Evolutionary conservation across 176 grass and related monocot species (phyloP).

Genomic region (Triticum timopheevii): DNA sequence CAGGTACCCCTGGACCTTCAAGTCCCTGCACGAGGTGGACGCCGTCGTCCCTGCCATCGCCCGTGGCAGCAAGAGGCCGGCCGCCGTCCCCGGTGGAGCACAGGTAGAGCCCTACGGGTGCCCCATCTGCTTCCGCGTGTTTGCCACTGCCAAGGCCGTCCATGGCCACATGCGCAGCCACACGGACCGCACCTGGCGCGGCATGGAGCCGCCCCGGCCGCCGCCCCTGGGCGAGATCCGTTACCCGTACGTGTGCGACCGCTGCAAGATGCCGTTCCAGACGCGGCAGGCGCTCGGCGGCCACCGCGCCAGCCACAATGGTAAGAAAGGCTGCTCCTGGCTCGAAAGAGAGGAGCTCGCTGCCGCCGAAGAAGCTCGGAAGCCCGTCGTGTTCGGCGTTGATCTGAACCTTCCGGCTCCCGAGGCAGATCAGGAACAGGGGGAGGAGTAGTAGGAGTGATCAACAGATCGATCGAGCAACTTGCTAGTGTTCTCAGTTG

Average conservation of each 20-base stretch:
- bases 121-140: slow-evolving; percentile 39
- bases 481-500: slow-evolving; percentile 10
- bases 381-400: background rate
- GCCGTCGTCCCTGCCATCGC: background rate
- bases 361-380: background rate
- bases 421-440: background rate
- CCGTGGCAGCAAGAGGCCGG: background rate
- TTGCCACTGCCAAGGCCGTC: slow-evolving; percentile 37
- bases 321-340: slow-evolving; percentile 52
- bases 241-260: slow-evolving; percentile 38
- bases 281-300: slow-evolving; percentile 69
- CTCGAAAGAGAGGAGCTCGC: slow-evolving; percentile 26
- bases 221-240: background rate
- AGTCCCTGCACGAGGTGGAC: slow-evolving; percentile 24
- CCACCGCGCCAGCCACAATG: slow-evolving; percentile 76
- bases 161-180: slow-evolving; percentile 64
- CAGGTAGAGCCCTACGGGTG: background rate
- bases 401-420: slow-evolving; percentile 50
- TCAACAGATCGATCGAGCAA: slow-evolving; percentile 1
- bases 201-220: slow-evolving; percentile 43
- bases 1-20: background rate
- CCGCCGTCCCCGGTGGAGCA: background rate
- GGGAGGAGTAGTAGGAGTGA: background rate
- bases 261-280: slow-evolving; percentile 38
- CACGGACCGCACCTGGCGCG: slow-evolving; percentile 45